Evolutionary conservation across 345 rosid species (phyloP).

Genomic region (Salix purpurea): DNA sequence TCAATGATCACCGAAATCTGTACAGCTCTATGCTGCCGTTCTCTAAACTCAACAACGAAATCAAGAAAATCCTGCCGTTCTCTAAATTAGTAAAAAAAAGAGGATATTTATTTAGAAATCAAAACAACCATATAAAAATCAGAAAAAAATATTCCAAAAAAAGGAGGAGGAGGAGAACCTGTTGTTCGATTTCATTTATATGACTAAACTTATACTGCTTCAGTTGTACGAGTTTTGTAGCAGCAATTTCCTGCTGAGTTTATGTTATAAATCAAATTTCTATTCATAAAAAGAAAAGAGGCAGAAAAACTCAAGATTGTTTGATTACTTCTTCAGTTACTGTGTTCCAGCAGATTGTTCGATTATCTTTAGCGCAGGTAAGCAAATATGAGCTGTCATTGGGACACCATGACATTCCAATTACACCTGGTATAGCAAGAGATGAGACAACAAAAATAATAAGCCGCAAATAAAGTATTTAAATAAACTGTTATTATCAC

Average conservation of each 20-base stretch:
- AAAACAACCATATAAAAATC: too few species aligned
- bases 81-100: too few species aligned
- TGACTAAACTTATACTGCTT: neutral
- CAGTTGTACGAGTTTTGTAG: neutral
- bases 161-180: too few species aligned
- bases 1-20: too few species aligned
- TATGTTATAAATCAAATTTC: neutral
- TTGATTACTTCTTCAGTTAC: constrained; percentile 70
- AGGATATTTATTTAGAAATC: too few species aligned
- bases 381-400: constrained; percentile 88
- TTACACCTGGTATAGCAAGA: constrained; percentile 65
- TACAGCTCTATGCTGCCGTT: too few species aligned
- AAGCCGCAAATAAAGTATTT: neutral
- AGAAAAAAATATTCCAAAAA: too few species aligned
- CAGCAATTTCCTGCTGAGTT: neutral
- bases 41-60: too few species aligned
- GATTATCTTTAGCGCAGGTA: constrained; percentile 94
- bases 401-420: constrained; percentile 99
- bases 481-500: neutral
- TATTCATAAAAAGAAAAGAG: neutral
- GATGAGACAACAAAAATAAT: neutral
- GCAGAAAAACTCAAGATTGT: neutral
- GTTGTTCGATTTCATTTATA: too few species aligned
- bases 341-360: constrained; percentile 98
- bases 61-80: too few species aligned